Evolutionary conservation across 345 rosid genomes (phyloP).

Genomic region (Cardamine resedifolia): DNA sequence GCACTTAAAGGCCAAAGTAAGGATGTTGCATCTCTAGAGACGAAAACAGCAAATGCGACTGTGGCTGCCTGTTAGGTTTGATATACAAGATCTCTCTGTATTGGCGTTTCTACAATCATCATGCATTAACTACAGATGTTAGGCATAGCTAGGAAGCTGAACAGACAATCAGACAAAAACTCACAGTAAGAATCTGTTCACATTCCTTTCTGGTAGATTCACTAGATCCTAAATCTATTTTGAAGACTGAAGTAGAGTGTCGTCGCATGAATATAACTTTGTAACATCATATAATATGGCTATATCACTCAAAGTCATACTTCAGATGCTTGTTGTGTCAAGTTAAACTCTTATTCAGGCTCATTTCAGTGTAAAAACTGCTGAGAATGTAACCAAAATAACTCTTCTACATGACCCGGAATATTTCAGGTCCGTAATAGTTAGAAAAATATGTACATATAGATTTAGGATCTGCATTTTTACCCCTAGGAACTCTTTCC

Average conservation of each 20-base stretch:
- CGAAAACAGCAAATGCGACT: slow-evolving; percentile 43
- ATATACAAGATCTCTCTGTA: background rate
- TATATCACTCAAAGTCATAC: slow-evolving; percentile 2
- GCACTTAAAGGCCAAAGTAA: slow-evolving; percentile 42
- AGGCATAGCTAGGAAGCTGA: slow-evolving; percentile 4
- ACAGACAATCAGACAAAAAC: slow-evolving; percentile 6
- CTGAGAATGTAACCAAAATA: slow-evolving; percentile 2
- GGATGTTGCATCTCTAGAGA: slow-evolving; percentile 41
- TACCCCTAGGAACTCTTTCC: background rate
- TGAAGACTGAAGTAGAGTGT: background rate
- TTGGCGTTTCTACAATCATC: slow-evolving; percentile 7
- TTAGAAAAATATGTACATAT: background rate
- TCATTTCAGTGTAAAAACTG: slow-evolving; percentile 14
- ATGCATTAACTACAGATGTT: slow-evolving; percentile 4
- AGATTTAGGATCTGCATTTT: background rate
- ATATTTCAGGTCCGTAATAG: background rate
- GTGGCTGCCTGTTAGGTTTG: slow-evolving; percentile 54
- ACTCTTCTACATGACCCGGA: background rate
- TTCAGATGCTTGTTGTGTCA: slow-evolving; percentile 16
- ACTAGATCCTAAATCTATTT: slow-evolving; percentile 3
- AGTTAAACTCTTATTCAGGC: background rate
- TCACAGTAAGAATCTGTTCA: slow-evolving; percentile 30
- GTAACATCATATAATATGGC: background rate
- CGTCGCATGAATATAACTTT: background rate
- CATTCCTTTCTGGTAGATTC: slow-evolving; percentile 21